phyloP scores from a whole-genome alignment of 495 filamentous ascomycete genomes.

The Aspergillus bridgeri region DNA sequence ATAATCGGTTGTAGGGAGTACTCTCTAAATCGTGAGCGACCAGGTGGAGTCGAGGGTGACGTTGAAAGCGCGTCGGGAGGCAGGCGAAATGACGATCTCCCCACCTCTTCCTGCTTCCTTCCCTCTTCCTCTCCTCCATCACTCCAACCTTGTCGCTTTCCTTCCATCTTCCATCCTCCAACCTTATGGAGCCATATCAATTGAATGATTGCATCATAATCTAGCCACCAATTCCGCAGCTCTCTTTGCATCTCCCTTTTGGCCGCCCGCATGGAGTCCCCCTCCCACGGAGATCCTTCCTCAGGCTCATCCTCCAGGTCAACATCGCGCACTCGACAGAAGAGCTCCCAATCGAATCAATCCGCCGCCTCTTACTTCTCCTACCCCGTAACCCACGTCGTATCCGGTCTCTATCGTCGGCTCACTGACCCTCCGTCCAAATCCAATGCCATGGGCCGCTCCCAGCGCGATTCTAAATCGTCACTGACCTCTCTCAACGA shows the following conservation, averaged over 20 bases:
- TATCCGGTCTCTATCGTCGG: constrained; percentile 51
- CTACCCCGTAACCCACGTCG: constrained; percentile 53
- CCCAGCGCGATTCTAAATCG: constrained; percentile 17
- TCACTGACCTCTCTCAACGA: constrained; percentile 24
- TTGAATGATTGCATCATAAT: constrained; percentile 6
- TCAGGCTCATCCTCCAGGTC: constrained; percentile 32
- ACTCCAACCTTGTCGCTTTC: not conserved
- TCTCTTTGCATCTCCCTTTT: not conserved
- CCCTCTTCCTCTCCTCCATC: not conserved
- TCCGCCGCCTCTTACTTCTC: constrained; percentile 50
- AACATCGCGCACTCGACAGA: constrained; percentile 32
- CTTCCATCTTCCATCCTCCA: not conserved
- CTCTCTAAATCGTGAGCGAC: not conserved
- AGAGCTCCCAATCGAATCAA: constrained; percentile 26
- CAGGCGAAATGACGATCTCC: constrained; percentile 5
- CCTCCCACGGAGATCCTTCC: constrained; percentile 19
- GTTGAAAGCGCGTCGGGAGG: not conserved
- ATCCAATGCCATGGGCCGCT: constrained; percentile 21
- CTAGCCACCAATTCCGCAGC: not conserved
- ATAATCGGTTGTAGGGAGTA: not conserved
- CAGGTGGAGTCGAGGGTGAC: not conserved
- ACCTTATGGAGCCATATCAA: not conserved
- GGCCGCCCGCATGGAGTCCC: constrained; percentile 16
- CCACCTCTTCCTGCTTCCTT: not conserved
- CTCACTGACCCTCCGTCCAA: constrained; percentile 44